Conservation (phyloP, 805 yeast genomes). For the Saccharomyces jurei region DNA sequence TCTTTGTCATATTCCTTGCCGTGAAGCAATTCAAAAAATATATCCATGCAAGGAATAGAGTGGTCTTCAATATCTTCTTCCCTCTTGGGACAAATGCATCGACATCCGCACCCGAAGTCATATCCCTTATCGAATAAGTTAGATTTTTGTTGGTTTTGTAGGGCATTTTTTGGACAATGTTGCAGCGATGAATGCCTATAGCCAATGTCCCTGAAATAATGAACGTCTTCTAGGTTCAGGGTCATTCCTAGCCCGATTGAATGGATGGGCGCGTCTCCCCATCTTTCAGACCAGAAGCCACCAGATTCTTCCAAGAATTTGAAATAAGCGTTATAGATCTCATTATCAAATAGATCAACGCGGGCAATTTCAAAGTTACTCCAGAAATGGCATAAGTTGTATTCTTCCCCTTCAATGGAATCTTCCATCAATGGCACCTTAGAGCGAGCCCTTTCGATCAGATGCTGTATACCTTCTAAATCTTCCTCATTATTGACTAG, state of each 20-base stretch:
- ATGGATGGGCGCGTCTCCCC: slow-evolving; percentile 98
- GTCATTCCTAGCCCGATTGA: slow-evolving; percentile 78
- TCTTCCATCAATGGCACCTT: slow-evolving; percentile 37
- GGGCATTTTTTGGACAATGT: slow-evolving; percentile 67
- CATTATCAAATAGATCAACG: slow-evolving; percentile 62
- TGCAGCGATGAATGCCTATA: slow-evolving; percentile 72
- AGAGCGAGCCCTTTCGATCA: slow-evolving; percentile 34
- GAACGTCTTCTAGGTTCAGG: slow-evolving; percentile 60
- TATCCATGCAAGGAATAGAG: slow-evolving; percentile 43
- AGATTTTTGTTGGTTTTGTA: slow-evolving; percentile 28
- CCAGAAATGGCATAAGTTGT: slow-evolving; percentile 85
- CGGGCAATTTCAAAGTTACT: slow-evolving; percentile 88
- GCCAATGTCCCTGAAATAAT: slow-evolving; percentile 90
- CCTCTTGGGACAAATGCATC: slow-evolving; percentile 67
- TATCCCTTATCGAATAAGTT: slow-evolving; percentile 29
- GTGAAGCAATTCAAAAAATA: slow-evolving; percentile 38
- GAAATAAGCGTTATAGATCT: slow-evolving; percentile 60
- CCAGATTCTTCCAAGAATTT: slow-evolving; percentile 59
- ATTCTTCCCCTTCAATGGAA: slow-evolving; percentile 54
- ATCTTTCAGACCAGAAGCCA: slow-evolving; percentile 84
- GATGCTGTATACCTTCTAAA: slow-evolving; percentile 29
- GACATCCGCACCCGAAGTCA: slow-evolving; percentile 64
- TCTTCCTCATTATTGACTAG: slow-evolving; percentile 11
- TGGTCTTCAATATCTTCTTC: slow-evolving; percentile 49
- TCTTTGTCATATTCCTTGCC: slow-evolving; percentile 4